Base-by-base conservation (phyloP, 2,329 filamentous ascomycete genomes). In the Claviceps quebecensis region DNA sequence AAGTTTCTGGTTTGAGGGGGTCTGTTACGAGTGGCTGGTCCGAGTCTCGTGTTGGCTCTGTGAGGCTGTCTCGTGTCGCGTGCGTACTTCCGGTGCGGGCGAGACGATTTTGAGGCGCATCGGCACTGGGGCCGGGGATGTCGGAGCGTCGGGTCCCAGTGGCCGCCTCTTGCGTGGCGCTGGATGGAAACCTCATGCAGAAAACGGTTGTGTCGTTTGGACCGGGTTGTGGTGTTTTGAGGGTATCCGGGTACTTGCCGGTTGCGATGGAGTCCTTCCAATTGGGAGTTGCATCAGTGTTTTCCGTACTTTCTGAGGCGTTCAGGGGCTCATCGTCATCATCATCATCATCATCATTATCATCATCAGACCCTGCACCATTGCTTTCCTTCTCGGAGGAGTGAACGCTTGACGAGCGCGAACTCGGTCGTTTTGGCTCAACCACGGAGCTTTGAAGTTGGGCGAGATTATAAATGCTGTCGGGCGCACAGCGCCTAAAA, bases 371-470 rank as follows among this genome's bases (percentile, higher is more conserved):
- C 9, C 16, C n/a, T 17, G 5, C 23, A 29, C 9, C 47, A 16
- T 17, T 2, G 22, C 37, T 29, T 40, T 34, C 47, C 16, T 48
- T 38, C 22, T 48, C n/a, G 2, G 47, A 48, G 29, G 47, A 48
- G 23, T 48, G n/a, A 5, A 48, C 47, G 38, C 47, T 48, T 6
- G 47, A 48, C 14, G 47, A 29, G 16, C 34, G 49, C 48, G 49
- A 50, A 19, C 37, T 41, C n/a, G 37, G 47, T 48, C 47, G 37
- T 9, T 19, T 14, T 6, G 22, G 16, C 2, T 11, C 7, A 14
- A 4, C 4, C 23, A 5, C 45, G 3, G 29, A 17, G 17, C 14
- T 22, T 13, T 22, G 45, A 6, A 47, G 13, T 17, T 14, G 29
- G 5, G 22, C 8, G 13, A 17, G 17, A 29, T 37, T 37, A 16